Evolutionary conservation across 1,284 basidiomycete species (phyloP).

Genomic region (Ustilago lituana): DNA sequence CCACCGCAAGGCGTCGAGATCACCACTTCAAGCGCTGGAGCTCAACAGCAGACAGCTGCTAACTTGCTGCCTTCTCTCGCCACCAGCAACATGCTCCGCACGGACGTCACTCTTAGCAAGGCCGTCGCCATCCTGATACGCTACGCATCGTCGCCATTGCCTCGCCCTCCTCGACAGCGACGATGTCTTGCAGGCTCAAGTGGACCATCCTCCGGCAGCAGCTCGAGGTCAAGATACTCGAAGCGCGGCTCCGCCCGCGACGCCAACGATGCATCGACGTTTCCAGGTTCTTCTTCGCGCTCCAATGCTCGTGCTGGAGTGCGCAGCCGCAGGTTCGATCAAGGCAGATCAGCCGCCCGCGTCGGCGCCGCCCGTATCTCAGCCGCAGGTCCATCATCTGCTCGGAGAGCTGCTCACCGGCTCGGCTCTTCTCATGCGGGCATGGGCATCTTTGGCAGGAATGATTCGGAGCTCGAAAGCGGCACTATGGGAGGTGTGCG

Average conservation of each 20-base stretch:
- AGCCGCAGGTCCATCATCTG: neutral
- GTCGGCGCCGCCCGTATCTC: neutral
- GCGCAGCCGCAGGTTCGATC: conserved; percentile 2
- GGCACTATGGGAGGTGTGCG: conserved; percentile 53
- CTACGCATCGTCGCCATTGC: conserved; percentile 35
- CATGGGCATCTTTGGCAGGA: conserved; percentile 49
- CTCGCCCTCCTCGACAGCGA: conserved; percentile 23
- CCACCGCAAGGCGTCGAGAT: conserved; percentile 32
- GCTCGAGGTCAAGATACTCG: conserved; percentile 8
- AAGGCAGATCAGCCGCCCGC: conserved; percentile 3
- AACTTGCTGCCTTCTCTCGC: conserved; percentile 42
- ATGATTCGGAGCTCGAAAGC: conserved; percentile 50
- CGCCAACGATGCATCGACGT: neutral
- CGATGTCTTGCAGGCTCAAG: conserved; percentile 8
- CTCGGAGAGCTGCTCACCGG: conserved; percentile 8
- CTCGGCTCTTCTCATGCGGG: conserved; percentile 15
- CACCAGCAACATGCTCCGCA: conserved; percentile 44
- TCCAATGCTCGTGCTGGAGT: conserved; percentile 6
- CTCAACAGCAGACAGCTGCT: conserved; percentile 10
- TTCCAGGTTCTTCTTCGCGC: too few species aligned
- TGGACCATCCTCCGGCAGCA: conserved; percentile 11
- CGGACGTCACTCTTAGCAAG: conserved; percentile 61
- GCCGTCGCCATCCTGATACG: conserved; percentile 49
- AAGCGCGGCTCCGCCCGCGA: neutral
- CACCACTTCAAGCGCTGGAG: neutral